Conservation (phyloP, 257 asterid genomes). For the Capsicum rhomboideum region DNA sequence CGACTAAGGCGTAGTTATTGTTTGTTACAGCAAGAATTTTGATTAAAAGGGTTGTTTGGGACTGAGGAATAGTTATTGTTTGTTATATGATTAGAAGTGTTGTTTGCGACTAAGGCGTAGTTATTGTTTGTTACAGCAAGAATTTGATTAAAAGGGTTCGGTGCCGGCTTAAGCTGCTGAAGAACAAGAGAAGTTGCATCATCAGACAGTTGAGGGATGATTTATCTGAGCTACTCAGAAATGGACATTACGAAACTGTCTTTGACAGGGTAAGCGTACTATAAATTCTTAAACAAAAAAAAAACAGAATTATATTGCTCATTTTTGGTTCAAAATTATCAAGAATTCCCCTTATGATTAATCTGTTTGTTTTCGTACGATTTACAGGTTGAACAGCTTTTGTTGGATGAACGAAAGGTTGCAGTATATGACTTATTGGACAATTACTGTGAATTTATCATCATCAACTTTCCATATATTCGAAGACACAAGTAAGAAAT, state of each 20-base stretch:
- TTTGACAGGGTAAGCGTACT: constrained; percentile 39
- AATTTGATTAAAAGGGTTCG: constrained; percentile 47
- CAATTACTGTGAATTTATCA: constrained; percentile 50
- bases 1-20: too few species aligned
- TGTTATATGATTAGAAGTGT: constrained; percentile 25
- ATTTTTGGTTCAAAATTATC: background rate
- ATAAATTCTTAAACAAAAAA: background rate
- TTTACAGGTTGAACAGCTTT: constrained; percentile 65
- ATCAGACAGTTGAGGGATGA: constrained; percentile 50
- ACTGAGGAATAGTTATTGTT: background rate
- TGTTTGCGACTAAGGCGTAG: background rate
- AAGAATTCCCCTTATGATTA: background rate
- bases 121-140: background rate
- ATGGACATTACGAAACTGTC: constrained; percentile 47
- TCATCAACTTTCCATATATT: constrained; percentile 47
- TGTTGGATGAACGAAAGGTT: constrained; percentile 41
- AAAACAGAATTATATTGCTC: background rate
- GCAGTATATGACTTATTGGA: constrained; percentile 53
- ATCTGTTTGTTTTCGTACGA: background rate
- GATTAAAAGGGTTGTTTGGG: background rate
- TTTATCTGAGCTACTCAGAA: constrained; percentile 53
- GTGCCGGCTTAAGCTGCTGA: constrained; percentile 56
- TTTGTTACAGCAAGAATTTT: background rate
- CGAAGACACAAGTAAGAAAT: constrained; percentile 47
- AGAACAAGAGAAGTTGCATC: constrained; percentile 52